phyloP scores from a whole-genome alignment of 2,329 filamentous ascomycete species.

The Lachnellula hyalina region DNA sequence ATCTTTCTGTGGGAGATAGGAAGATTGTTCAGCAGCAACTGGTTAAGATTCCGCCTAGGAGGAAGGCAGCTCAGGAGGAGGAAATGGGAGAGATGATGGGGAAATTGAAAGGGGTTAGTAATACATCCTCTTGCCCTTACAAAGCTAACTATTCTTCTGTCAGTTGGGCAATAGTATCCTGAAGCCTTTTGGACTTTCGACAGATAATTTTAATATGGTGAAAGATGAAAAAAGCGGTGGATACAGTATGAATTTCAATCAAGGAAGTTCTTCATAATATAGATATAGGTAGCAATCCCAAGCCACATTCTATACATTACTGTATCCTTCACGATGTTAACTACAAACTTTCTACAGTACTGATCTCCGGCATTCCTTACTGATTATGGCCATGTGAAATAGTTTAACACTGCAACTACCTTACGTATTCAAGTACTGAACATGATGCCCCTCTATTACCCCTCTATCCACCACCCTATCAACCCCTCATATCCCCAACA shows the following conservation, averaged over 20 bases:
- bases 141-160: conserved; percentile 2
- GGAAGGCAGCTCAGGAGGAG: conserved; percentile 74
- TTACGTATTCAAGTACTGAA: background rate
- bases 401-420: background rate
- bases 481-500: background rate
- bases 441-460: background rate
- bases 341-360: too few relatives aligned
- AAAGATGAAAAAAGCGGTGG: conserved; percentile 86
- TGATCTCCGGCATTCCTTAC: too few relatives aligned
- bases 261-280: conserved; percentile 18
- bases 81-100: conserved; percentile 98
- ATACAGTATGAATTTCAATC: conserved; percentile 84
- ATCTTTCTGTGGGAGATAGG: conserved; percentile 60
- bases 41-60: conserved; percentile 56
- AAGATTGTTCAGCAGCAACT: conserved; percentile 65
- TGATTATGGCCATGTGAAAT: background rate
- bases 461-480: background rate
- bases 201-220: conserved; percentile 89
- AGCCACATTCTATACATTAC: too few relatives aligned
- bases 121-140: background rate
- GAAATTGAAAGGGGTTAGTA: conserved; percentile 73
- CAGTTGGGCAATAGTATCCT: conserved; percentile 83
- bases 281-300: background rate
- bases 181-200: conserved; percentile 89
- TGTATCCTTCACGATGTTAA: too few relatives aligned